Evolutionary conservation across 495 filamentous ascomycete species (phyloP).

Genomic region (Xylaria sp.): DNA sequence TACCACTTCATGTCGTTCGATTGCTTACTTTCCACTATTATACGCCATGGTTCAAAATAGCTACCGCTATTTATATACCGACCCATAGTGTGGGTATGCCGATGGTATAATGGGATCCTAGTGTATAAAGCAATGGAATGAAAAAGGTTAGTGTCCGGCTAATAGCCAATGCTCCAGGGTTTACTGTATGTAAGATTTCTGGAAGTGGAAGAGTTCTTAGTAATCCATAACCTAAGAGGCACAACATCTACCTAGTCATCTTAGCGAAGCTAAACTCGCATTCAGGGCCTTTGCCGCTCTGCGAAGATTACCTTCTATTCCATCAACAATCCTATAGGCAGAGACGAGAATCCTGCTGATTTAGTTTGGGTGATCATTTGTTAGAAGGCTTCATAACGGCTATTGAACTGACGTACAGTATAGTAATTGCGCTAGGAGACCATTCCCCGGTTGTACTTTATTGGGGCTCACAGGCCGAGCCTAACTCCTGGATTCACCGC

Average conservation of each 20-base stretch:
- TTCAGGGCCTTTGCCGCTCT: not conserved
- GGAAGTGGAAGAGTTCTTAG: not conserved
- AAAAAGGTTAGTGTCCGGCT: not conserved
- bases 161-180: not conserved
- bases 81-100: not conserved
- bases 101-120: not conserved
- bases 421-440: no score
- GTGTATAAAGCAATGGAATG: not conserved
- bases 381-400: not conserved
- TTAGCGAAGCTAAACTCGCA: not conserved
- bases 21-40: not conserved
- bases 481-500: no score
- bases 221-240: not conserved
- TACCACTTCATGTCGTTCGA: not conserved
- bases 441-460: no score
- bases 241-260: not conserved
- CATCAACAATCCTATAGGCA: not conserved
- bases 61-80: not conserved
- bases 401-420: no score
- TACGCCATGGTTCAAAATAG: not conserved
- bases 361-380: not conserved
- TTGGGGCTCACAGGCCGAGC: no score
- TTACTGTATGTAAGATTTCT: not conserved
- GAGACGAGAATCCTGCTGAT: not conserved
- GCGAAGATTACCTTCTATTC: not conserved